Evolutionary conservation across 345 rosid genomes (phyloP).

Genomic region (Passiflora organensis): DNA sequence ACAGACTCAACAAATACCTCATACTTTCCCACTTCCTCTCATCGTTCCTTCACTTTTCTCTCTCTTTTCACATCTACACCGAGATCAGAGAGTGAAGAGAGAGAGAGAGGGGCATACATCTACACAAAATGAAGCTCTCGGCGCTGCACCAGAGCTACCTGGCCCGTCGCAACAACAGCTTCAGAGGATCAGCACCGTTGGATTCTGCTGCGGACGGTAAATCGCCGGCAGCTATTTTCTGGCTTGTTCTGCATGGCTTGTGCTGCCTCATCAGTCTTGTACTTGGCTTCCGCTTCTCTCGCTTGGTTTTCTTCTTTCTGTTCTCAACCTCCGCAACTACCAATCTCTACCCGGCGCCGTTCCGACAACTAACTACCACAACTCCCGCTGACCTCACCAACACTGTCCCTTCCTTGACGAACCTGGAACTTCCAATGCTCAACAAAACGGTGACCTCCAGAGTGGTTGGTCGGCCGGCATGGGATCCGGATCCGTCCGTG

Average conservation of each 20-base stretch:
- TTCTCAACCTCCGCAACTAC: conserved; percentile 33
- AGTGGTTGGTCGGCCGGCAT: conserved; percentile 89
- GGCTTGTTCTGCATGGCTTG: conserved; percentile 71
- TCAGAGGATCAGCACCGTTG: conserved; percentile 42
- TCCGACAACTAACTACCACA: conserved; percentile 29
- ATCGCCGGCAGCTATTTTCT: conserved; percentile 63
- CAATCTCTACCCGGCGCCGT: conserved; percentile 46
- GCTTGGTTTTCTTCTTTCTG: conserved; percentile 61
- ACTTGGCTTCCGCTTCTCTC: conserved; percentile 91
- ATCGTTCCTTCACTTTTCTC: neutral
- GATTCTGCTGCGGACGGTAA: conserved; percentile 65
- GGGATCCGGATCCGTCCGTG: conserved; percentile 99
- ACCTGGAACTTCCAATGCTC: conserved; percentile 19
- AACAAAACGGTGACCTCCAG: conserved; percentile 54
- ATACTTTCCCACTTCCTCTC: too few relatives aligned
- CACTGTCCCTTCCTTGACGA: neutral
- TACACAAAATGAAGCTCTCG: conserved; percentile 65
- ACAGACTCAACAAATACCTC: too few relatives aligned
- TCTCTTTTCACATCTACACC: neutral
- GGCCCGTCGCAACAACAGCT: conserved; percentile 61
- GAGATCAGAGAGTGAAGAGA: conserved; percentile 1
- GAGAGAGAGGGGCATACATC: neutral
- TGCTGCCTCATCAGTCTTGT: conserved; percentile 84
- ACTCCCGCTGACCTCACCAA: conserved; percentile 20
- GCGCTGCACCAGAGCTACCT: conserved; percentile 75